These are phyloP conservation scores for Goniomonas avonlea DNA, from an alignment of 78 protist species.

Conservation along the genomic window DNA sequence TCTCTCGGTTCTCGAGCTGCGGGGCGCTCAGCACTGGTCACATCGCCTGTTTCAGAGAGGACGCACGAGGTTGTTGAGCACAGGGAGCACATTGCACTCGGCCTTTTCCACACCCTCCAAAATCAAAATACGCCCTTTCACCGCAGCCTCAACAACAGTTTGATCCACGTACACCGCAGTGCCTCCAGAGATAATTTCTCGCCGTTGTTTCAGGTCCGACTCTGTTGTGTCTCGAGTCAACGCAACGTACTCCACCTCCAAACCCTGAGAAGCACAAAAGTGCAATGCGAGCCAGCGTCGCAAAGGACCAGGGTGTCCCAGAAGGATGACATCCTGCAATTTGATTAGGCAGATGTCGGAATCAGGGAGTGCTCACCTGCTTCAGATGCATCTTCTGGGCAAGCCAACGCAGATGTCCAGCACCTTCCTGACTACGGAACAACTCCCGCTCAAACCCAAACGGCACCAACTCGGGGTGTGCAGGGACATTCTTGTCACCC, in stretches of 20 bases:
- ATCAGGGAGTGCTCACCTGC: no score
- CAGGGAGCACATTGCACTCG: constrained; percentile 27
- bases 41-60: no score
- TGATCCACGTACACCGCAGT: constrained; percentile 21
- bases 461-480: no score
- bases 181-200: constrained; percentile 40
- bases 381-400: no score
- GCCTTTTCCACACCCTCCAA: constrained; percentile 68
- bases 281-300: constrained; percentile 39
- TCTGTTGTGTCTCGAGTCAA: constrained; percentile 59
- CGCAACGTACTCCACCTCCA: constrained; percentile 45
- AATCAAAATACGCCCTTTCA: constrained; percentile 55
- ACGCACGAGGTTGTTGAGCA: constrained; percentile 60
- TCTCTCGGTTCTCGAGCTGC: constrained; percentile 70
- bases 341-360: no score
- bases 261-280: constrained; percentile 32
- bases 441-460: no score
- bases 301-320: constrained; percentile 47
- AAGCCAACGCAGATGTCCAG: no score
- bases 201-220: constrained; percentile 50
- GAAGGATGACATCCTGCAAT: constrained; percentile 58
- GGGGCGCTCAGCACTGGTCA: no score
- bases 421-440: no score
- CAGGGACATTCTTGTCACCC: no score
- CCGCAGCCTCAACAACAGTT: constrained; percentile 54